Evolutionary conservation across 495 filamentous ascomycete genomes (phyloP), one percentile per base, ranked within the genome.

Genomic region (Monascus purpureus): DNA sequence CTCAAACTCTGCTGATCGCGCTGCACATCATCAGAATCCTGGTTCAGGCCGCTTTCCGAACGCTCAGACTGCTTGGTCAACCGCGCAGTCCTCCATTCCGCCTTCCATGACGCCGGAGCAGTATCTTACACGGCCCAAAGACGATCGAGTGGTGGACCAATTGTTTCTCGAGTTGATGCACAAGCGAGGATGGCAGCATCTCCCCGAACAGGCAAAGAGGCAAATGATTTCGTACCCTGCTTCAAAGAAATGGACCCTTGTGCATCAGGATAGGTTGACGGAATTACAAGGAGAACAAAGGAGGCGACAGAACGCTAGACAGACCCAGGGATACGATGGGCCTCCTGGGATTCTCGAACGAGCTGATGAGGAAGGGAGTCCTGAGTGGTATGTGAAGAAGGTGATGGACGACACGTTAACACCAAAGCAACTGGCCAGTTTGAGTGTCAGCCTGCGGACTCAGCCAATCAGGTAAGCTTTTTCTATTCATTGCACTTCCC

Each of bases 301-400:
- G 58, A 77, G 86, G 42, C 58, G 77, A 36, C 71, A 74, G 37
- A 78, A 76, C 37, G 73, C 80, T 14, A 72, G 75, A 34, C 63
- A 67, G 27, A 77, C 73, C 0, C 65, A 75, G 39, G 63, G 69
- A 4, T 57, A 67, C 35, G 70, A 80, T 38, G 75, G 72, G 14
- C 65, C 75, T 31, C 74, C 74, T 26, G 64, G 67, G 9, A 64
- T 85, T 27, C 61, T 86, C 18, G 68, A 70, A 28, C 68, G 76
- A 33, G 83, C 83, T 4, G 84, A 93, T 46, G 88, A 95, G 46
- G 90, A 96, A 49, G 92, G 84, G 13, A 92, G 80, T 35, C 90
- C 90, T 2, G 92, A 97, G 59, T 97, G 88, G 88, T 97, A 90
- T 61, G 92, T 97, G 13, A 80, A 78, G 49, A 92, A 83, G 56